Evolutionary conservation across 768 basidiomycete species (phyloP), one percentile per base, ranked within the genome.

Genomic region (Suillus lakei): DNA sequence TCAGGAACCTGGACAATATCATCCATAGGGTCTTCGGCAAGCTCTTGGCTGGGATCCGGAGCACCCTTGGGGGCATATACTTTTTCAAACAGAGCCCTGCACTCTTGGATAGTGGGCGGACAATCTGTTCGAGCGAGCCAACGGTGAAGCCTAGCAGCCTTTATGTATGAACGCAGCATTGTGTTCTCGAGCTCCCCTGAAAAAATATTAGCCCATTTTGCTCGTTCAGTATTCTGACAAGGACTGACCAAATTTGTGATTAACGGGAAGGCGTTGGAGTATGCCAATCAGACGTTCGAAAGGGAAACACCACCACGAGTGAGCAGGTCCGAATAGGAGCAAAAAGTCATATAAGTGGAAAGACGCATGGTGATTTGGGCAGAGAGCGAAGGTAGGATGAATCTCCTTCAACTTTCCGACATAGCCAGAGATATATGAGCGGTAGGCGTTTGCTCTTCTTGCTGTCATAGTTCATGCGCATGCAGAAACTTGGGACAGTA

Each of bases 281-380:
- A 67, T 72, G 0, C 81, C 78, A 58, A 82, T 82, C 13, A 78
- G 62, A 0, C 73, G 62, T 62, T 83, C 80, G 59, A 77, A 81
- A 0, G 78, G 79, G 64, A 78, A 82, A 1, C 71, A 69, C 78
- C 80, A 82, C 82, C 79, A 83, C 3, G 74, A 73, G 48, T 72
- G 70, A 0, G 77, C 70, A 32, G 80, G 80, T 1, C 81, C 77
- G 65, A 80, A 81, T 2, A 74, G 67, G 0, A 68, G 12, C 0
- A 80, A 67, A 62, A 80, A 80, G 16, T 80, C 73, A 32, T 71
- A 67, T 5, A 79, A 58, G 59, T 74, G 77, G 30, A 76, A 62
- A 4, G 74, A 68, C 36, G 73, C 63, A 51, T 80, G 80, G n/a
- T 73, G 51, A 61, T 78, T 80, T 12, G 75, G 70, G n/a, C 48